Conservation (phyloP, 176 grass and related monocot species). For the Oryza punctata region DNA sequence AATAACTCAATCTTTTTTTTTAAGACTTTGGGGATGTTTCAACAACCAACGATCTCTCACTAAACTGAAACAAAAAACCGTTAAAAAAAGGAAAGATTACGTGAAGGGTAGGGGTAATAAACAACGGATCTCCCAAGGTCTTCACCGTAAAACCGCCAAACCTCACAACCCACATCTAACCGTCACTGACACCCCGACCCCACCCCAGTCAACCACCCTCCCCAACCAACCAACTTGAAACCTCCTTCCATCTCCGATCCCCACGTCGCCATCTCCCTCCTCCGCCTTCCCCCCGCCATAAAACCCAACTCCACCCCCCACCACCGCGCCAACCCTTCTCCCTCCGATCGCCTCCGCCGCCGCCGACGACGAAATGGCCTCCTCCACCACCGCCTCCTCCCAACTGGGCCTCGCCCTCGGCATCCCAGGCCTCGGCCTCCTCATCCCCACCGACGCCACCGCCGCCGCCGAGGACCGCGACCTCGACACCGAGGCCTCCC, state of each 20-base stretch:
- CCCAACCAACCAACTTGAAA: neutral
- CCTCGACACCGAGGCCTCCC: neutral
- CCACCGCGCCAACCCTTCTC: neutral
- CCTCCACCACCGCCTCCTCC: constrained; percentile 36
- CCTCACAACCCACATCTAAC: neutral
- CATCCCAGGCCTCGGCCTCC: neutral
- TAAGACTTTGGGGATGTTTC: no score
- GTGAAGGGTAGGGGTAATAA: no score
- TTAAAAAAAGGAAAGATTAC: no score
- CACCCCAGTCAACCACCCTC: neutral
- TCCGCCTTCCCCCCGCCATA: constrained; percentile 10
- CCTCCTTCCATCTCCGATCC: neutral
- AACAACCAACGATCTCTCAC: no score
- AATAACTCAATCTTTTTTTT: no score
- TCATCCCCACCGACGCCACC: no score
- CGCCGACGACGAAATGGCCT: constrained; percentile 35
- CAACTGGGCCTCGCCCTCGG: constrained; percentile 22
- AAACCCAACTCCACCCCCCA: constrained; percentile 3
- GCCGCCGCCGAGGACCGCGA: neutral
- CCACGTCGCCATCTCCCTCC: neutral
- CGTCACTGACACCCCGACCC: neutral
- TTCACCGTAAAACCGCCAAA: neutral
- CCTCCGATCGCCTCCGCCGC: no score
- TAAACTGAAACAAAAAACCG: no score
- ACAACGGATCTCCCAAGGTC: neutral